A percentile compares a stretch with the other conserved stretches of the same genome.
Evolutionary conservation across 2,329 filamentous ascomycete genomes (phyloP).

Genomic region (Coniochaeta sp.): DNA sequence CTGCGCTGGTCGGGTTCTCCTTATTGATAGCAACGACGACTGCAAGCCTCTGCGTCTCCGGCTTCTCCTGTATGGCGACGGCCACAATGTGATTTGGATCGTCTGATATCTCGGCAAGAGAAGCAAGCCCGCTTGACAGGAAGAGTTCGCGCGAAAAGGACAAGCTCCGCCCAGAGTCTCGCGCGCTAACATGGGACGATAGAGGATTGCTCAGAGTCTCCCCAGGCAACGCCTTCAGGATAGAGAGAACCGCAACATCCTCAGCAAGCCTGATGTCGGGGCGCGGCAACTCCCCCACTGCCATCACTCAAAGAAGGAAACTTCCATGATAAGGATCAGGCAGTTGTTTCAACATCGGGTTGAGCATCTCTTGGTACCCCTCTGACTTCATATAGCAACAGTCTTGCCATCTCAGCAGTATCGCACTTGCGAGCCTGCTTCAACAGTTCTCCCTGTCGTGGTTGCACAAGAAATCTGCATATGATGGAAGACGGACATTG

Average conservation of each 20-base stretch:
- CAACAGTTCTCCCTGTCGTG: background rate
- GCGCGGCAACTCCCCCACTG: background rate
- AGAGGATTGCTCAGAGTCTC: background rate
- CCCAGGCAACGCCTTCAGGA: background rate
- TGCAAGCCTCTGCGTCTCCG: background rate
- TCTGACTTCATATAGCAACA: background rate
- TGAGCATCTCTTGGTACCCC: background rate
- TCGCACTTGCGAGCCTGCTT: background rate
- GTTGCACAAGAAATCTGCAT: background rate
- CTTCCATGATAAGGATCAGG: background rate
- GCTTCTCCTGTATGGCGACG: background rate
- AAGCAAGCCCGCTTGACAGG: background rate
- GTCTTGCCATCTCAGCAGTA: background rate
- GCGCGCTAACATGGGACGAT: no score
- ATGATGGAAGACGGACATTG: background rate
- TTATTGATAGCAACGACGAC: background rate
- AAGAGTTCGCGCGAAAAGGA: background rate
- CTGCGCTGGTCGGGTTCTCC: background rate
- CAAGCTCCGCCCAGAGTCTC: background rate
- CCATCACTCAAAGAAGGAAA: no score
- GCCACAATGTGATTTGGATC: slow-evolving; percentile 1
- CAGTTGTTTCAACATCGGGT: background rate
- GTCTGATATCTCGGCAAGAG: background rate
- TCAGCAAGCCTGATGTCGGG: background rate
- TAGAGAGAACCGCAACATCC: background rate